Conservation (phyloP, 768 basidiomycete species). For the Suillus subluteus region DNA sequence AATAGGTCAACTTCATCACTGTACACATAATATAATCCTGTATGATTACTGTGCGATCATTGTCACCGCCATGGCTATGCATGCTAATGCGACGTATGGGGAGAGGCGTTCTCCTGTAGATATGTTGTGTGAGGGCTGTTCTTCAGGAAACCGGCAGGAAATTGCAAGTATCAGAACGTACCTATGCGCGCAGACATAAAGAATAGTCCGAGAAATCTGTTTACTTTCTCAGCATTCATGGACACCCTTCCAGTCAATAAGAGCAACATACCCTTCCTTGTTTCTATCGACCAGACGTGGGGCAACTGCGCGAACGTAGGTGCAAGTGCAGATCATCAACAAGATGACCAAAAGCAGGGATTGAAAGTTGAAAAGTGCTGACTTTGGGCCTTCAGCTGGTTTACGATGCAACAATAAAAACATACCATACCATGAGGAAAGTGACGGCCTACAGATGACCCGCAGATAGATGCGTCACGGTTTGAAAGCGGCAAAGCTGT, state of each 20-base stretch:
- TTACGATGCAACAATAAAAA: too few species aligned
- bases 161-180: slow-evolving; percentile 38
- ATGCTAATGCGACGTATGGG: slow-evolving; percentile 93
- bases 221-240: slow-evolving; percentile 6
- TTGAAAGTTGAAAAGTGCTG: slow-evolving; percentile 98
- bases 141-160: slow-evolving; percentile 7
- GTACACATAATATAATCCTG: slow-evolving; percentile 28
- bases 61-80: slow-evolving; percentile 88
- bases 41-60: slow-evolving; percentile 50
- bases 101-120: slow-evolving; percentile 87
- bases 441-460: neutral
- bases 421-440: slow-evolving; percentile 5
- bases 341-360: slow-evolving; percentile 92
- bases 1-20: slow-evolving; percentile 59
- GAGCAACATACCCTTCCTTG: slow-evolving; percentile 77
- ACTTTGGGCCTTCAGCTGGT: slow-evolving; percentile 43
- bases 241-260: slow-evolving; percentile 3
- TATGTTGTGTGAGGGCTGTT: neutral
- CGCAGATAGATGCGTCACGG: neutral
- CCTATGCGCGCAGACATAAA: slow-evolving; percentile 98
- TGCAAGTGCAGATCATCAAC: slow-evolving; percentile 94
- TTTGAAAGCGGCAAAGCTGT: neutral
- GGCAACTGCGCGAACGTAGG: slow-evolving; percentile 89
- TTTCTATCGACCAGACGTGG: slow-evolving; percentile 92
- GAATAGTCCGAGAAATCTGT: slow-evolving; percentile 87